phyloP scores from a whole-genome alignment of 257 asterid genomes.

The Cinchona pubescens region DNA sequence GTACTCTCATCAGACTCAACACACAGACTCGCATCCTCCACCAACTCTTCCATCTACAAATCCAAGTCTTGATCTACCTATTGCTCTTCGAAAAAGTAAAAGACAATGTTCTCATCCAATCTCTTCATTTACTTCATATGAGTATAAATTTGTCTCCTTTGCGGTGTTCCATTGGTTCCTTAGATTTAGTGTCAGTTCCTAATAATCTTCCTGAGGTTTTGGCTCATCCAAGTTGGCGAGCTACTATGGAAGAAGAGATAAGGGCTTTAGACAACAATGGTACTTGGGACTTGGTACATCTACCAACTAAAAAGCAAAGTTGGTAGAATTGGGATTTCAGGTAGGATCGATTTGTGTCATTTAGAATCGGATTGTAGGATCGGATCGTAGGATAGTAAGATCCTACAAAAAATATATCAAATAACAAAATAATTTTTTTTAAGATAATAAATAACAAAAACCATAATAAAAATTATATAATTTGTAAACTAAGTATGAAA shows the following conservation, averaged over 20 bases:
- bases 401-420: too few relatives aligned
- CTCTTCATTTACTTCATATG: neutral
- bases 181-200: neutral
- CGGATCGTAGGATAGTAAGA: too few relatives aligned
- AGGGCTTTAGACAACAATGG: slow-evolving; percentile 5
- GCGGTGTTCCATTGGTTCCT: neutral
- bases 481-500: too few relatives aligned
- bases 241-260: neutral
- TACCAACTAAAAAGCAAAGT: too few relatives aligned
- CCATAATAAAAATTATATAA: too few relatives aligned
- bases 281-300: neutral
- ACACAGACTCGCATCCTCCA: neutral
- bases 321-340: too few relatives aligned
- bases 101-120: too few relatives aligned
- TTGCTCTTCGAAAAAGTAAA: neutral
- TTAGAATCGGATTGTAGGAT: too few relatives aligned
- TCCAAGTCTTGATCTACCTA: neutral
- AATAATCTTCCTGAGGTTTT: neutral
- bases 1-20: too few relatives aligned
- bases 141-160: neutral
- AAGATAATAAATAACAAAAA: too few relatives aligned
- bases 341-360: too few relatives aligned
- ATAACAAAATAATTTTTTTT: too few relatives aligned
- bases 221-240: neutral
- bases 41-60: neutral